Base-by-base conservation (phyloP, 768 basidiomycete species). In the Lentinula sp. region DNA sequence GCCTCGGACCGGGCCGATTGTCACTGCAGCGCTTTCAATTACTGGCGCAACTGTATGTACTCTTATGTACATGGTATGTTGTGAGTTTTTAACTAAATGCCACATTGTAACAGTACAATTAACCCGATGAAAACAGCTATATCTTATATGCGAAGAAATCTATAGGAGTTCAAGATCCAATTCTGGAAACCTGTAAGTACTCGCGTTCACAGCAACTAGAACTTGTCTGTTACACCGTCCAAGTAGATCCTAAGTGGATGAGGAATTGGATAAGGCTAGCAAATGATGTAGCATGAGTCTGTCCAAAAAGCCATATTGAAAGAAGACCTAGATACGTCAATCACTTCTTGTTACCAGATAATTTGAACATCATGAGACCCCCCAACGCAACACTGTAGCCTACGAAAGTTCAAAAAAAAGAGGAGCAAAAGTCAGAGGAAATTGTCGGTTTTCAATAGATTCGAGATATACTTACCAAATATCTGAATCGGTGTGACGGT, bases 311-410 rank as follows among this genome's bases (percentile, higher is more conserved):
- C 43, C 43, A 45, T 45, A 18, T 18, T 18, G 43, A 45, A 7
- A 18, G 43, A 15, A 7, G 15, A 45, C 18, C 16, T 6, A 12
- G 20, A 18, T 20, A 23, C 20, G 15, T 6, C 3, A 48, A 28
- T 48, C 2, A 39, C 68, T 70, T 88, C 70, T 88, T 90, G 48
- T 81, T 77, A 6, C 86, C 81, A 4, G 83, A 80, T 0, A 89
- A 90, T 79, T 90, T 95, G 82, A 90, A 96, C 56, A 94, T 74
- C 63, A 98, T 72, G 20, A 97, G 82, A 33, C 95, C 95, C 50
- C 78, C 84, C 4, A 97, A 78, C 0, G 96, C 95, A 66, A 97
- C 84, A 10, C 87, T 88, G 74, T 97, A 98, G 12, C 95, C 91
- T 88, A 67, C 7, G 35, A 8, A 23, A 4, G 20, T 37, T 7